phyloP scores from a whole-genome alignment of 2,329 filamentous ascomycete genomes.

The Blastomyces silverae region DNA sequence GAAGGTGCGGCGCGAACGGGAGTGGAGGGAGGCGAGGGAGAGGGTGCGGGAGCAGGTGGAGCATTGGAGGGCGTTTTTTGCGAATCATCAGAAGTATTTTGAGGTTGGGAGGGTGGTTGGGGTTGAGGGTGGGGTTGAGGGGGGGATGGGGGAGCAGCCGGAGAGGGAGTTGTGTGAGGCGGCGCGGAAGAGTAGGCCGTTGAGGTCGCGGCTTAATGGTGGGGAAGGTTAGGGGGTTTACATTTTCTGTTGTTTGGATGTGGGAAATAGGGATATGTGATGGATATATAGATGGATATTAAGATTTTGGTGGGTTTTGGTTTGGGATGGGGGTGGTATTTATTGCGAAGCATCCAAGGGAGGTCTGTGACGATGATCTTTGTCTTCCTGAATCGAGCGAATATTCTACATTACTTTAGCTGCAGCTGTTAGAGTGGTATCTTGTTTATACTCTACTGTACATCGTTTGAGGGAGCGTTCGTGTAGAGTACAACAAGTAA shows the following conservation, averaged over 20 bases:
- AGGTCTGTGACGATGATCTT: no score
- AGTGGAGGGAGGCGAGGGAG: slow-evolving; percentile 57
- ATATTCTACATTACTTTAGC: background rate
- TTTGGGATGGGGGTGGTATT: no score
- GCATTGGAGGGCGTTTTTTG: slow-evolving; percentile 82
- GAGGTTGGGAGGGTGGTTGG: slow-evolving; percentile 68
- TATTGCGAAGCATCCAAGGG: no score
- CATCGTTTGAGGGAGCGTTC: no score
- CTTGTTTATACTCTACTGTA: background rate
- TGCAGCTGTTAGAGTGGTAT: background rate
- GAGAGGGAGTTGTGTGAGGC: slow-evolving; percentile 62
- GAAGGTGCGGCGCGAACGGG: slow-evolving; percentile 54
- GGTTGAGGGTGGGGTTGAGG: slow-evolving; percentile 46
- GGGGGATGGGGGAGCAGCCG: no score
- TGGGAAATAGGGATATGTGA: no score
- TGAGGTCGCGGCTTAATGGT: slow-evolving; percentile 34
- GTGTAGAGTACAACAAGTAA: background rate
- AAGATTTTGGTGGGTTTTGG: no score
- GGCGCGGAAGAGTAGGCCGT: slow-evolving; percentile 62
- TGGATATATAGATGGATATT: background rate
- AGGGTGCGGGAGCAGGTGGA: slow-evolving; percentile 61
- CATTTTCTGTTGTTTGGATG: background rate
- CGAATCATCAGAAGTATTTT: slow-evolving; percentile 70
- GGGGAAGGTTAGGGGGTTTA: slow-evolving; percentile 18
- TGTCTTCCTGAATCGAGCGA: no score